Percentiles rank a stretch among this genome's conserved stretches.
Evolutionary conservation across 1,284 basidiomycete genomes (phyloP).

Genomic region (Boletus smithii): DNA sequence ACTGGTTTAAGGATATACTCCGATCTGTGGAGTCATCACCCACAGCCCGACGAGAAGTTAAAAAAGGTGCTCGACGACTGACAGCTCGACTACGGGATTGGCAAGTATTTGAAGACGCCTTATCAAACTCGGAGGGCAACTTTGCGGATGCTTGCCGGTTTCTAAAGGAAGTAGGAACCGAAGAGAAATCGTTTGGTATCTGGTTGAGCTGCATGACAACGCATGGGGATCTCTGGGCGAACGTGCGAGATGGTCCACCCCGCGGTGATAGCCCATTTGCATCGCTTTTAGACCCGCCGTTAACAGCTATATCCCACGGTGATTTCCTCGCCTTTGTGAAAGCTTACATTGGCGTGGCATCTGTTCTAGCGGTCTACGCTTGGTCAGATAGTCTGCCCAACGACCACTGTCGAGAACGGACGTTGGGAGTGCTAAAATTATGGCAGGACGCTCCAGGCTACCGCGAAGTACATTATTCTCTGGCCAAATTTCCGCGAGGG

Average conservation of each 20-base stretch:
- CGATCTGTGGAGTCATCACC: conserved; percentile 40
- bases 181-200: conserved; percentile 65
- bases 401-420: conserved; percentile 57
- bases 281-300: conserved; percentile 21
- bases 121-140: conserved; percentile 50
- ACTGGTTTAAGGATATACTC: conserved; percentile 40
- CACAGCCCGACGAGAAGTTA: conserved; percentile 40
- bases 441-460: conserved; percentile 56
- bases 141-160: conserved; percentile 46
- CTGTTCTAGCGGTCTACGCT: conserved; percentile 69
- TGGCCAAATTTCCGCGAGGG: conserved; percentile 35
- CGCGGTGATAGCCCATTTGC: conserved; percentile 8
- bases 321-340: conserved; percentile 63
- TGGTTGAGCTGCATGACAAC: conserved; percentile 66
- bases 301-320: conserved; percentile 42
- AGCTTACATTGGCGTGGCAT: conserved; percentile 62
- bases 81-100: conserved; percentile 53
- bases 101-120: conserved; percentile 55
- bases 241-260: conserved; percentile 14
- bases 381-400: conserved; percentile 77
- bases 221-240: conserved; percentile 46
- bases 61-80: conserved; percentile 45
- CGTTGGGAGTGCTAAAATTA: conserved; percentile 56
- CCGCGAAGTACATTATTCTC: conserved; percentile 43
- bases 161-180: conserved; percentile 55